Base-by-base conservation (phyloP, 805 yeast species). In the Jamesozyma piceae region DNA sequence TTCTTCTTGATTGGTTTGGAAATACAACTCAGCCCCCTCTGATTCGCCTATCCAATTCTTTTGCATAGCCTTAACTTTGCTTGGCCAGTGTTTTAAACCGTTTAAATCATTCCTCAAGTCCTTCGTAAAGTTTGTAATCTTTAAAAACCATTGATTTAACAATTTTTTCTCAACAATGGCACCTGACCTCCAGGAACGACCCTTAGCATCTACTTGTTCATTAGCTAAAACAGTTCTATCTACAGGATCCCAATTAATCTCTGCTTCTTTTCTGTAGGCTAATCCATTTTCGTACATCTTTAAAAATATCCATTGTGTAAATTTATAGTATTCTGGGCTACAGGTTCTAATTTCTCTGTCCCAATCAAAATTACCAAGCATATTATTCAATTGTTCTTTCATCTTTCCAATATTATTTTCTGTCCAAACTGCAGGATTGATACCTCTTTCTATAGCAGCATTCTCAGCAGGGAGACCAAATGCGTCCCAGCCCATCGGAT, bases 401-500 rank as follows among this genome's bases (percentile, higher is more conserved):
- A 92, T 92, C 53, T 79, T 83, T 1, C 62, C 65, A n/a, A 92
- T 87, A 58, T 92, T 92, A 14, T 67, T 55, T 34, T 66, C 70
- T 0, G 98, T 92, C 98, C 98, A 92, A 1, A 62, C 72, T 0
- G 77, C 74, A 0, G 98, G 97, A 48, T 77, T 77, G 11, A 86
- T 71, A 1, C 78, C 77, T 47, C 95, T 66, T 60, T 89, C 95
- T 26, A 87, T 80, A 0, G 98, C 98, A 0, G 98, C 98, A 61
- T 92, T 92, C 60, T 92, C 98, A 1, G 98, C 98, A 0, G 98
- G 98, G 22, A 92, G 68, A 1, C 98, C 98, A 70, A 92, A 92
- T 0, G 97, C 95, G 68, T 92, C 98, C 97, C 97, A 92, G 0
- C 98, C 98, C 95, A 92, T 89, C 0, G 97, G 97, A 58, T 92